Conservation (phyloP, 441 rosid genomes). For the Francoa sonchifolia region DNA sequence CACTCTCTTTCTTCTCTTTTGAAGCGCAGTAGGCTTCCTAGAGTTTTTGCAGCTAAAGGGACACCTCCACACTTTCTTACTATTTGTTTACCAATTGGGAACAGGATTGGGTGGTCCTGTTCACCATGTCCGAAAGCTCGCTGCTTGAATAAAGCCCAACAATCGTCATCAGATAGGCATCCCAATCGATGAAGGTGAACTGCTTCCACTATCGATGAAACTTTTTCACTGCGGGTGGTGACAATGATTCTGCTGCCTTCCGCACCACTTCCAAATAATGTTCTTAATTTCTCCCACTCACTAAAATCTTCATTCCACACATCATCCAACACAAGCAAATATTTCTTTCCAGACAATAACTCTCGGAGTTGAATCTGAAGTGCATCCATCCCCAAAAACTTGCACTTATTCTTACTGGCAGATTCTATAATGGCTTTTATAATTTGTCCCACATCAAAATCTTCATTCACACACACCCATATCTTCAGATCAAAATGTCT, state of each 20-base stretch:
- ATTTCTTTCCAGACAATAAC: background rate
- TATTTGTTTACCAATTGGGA: constrained; percentile 6
- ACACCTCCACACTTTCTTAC: constrained; percentile 12
- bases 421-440: constrained; percentile 1
- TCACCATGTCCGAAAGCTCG: constrained; percentile 1
- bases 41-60: constrained; percentile 8
- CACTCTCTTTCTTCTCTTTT: constrained; percentile 1
- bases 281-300: constrained; percentile 4
- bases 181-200: background rate
- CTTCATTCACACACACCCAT: constrained; percentile 8
- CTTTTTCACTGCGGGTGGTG: constrained; percentile 8
- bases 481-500: background rate
- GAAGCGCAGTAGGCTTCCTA: constrained; percentile 4
- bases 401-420: background rate
- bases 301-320: constrained; percentile 12
- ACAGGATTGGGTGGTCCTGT: background rate
- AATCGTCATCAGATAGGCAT: constrained; percentile 1
- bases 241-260: background rate
- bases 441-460: background rate
- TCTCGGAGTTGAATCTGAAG: background rate
- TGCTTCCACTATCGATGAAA: constrained; percentile 5
- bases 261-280: background rate
- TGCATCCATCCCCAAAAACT: background rate
- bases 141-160: constrained; percentile 11
- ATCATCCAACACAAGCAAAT: constrained; percentile 6